Evolutionary conservation across 1,139 yeast genomes (phyloP).

Genomic region (Magnusiomyces tetraspermus): DNA sequence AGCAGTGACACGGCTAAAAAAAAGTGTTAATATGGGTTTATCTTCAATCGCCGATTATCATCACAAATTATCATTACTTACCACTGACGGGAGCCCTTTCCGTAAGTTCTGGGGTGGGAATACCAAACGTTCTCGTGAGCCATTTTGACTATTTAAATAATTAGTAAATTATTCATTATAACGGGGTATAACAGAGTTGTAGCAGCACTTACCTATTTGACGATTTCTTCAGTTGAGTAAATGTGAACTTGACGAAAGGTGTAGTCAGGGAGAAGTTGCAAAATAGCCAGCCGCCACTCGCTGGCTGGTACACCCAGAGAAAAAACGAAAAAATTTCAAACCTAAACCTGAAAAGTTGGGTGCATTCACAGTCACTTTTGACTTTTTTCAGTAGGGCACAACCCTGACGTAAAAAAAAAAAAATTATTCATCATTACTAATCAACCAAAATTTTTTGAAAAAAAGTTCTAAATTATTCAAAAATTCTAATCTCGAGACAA

Average conservation of each 20-base stretch:
- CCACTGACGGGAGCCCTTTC: slow-evolving; percentile 99
- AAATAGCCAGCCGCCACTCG: neutral
- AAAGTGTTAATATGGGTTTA: no score
- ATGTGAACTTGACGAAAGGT: neutral
- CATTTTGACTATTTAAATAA: slow-evolving; percentile 44
- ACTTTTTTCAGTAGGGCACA: neutral
- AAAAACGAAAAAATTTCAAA: neutral
- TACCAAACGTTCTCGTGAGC: slow-evolving; percentile 99
- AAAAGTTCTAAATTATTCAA: no score
- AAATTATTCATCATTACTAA: neutral
- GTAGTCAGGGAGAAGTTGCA: neutral
- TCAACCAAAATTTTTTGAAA: neutral
- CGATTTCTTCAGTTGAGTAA: neutral
- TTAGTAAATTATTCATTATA: neutral
- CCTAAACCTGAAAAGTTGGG: no score
- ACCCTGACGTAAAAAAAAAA: neutral
- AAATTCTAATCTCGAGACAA: no score
- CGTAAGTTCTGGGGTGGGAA: slow-evolving; percentile 99
- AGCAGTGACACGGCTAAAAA: slow-evolving; percentile 76
- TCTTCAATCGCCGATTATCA: neutral
- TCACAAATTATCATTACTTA: slow-evolving; percentile 17
- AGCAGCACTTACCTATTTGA: neutral
- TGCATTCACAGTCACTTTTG: no score
- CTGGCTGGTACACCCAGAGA: neutral
- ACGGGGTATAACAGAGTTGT: neutral